Evolutionary conservation across 768 basidiomycete species (phyloP).

Genomic region (Boletus subparvulus): DNA sequence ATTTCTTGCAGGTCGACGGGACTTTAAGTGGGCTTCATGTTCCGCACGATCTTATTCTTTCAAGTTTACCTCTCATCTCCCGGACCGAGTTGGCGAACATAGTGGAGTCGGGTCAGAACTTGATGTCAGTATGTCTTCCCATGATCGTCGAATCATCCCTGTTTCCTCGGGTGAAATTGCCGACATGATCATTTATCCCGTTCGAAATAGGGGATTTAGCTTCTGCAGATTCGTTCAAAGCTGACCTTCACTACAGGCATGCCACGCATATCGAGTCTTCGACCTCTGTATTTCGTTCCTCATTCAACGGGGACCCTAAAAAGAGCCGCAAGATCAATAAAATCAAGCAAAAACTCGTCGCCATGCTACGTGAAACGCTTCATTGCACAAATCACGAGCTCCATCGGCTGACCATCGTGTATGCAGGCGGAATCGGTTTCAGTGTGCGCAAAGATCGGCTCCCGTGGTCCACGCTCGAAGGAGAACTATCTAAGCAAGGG

Average conservation of each 20-base stretch:
- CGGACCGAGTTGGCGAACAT: background rate
- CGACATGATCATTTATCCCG: too few relatives aligned
- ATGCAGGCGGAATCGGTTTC: background rate
- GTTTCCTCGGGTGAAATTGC: background rate
- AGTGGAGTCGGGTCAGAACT: too few relatives aligned
- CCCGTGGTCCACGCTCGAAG: background rate
- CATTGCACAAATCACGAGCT: too few relatives aligned
- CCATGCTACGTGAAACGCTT: constrained; percentile 8
- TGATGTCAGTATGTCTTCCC: background rate
- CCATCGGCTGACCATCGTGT: background rate
- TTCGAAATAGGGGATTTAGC: too few relatives aligned
- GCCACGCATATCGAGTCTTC: background rate
- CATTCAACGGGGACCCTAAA: background rate
- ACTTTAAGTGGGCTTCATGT: background rate
- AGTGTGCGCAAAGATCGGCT: background rate
- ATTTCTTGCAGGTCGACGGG: background rate
- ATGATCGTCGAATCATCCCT: background rate
- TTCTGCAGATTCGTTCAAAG: too few relatives aligned
- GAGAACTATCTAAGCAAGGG: background rate
- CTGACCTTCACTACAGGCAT: background rate
- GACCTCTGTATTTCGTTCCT: background rate
- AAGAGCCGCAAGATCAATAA: background rate
- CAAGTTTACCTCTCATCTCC: background rate
- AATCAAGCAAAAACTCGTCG: background rate
- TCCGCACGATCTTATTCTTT: background rate